These are phyloP conservation scores for Alternaria sp. DNA, from an alignment of 2,329 filamentous ascomycete genomes.

Conservation along the genomic window DNA sequence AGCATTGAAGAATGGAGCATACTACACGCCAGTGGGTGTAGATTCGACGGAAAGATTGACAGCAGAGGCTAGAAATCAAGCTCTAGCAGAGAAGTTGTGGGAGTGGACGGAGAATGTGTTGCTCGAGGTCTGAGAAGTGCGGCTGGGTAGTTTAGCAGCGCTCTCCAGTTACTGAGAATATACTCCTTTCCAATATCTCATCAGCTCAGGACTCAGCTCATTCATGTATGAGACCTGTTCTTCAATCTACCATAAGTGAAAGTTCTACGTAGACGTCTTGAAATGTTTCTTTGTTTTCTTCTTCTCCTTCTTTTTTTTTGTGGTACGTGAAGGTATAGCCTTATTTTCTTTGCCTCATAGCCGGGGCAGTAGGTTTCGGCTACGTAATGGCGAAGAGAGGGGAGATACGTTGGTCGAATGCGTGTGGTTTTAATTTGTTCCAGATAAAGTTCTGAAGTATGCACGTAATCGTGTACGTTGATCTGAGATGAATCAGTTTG, in stretches of 20 bases:
- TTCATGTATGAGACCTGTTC: too few species aligned
- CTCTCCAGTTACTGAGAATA: background rate
- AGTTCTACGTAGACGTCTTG: background rate
- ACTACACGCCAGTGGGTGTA: slow-evolving; percentile 44
- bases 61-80: slow-evolving; percentile 17
- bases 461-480: too few species aligned
- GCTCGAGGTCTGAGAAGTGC: background rate
- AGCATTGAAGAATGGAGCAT: slow-evolving; percentile 48
- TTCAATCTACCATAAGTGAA: background rate
- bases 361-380: too few species aligned
- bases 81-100: slow-evolving; percentile 22
- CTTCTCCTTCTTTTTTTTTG: too few species aligned
- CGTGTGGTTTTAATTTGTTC: too few species aligned
- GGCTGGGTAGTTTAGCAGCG: background rate
- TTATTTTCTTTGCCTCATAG: background rate
- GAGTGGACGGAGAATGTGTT: slow-evolving; percentile 32
- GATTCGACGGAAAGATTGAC: slow-evolving; percentile 15
- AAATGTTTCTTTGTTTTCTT: too few species aligned
- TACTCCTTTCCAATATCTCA: background rate
- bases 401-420: too few species aligned
- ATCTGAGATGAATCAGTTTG: too few species aligned
- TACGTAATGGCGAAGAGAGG: too few species aligned
- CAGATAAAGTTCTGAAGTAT: too few species aligned
- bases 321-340: background rate
- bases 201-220: background rate